Evolutionary conservation across 2,329 filamentous ascomycete genomes (phyloP).

Genomic region (Parasarocladium wereldwijsianum): DNA sequence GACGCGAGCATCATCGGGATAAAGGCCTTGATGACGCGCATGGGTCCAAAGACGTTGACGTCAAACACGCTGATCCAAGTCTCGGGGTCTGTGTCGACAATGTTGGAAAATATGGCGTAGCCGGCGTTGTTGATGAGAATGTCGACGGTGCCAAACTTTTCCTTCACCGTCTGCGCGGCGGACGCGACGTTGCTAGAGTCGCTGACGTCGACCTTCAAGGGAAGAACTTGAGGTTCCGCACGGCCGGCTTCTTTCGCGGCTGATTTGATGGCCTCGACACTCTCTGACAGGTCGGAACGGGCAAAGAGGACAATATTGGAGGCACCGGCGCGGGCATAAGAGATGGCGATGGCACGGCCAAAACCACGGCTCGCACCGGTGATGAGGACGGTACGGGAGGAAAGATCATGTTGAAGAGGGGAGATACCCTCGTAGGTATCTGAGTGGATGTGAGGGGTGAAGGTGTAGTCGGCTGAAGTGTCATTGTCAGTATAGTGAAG

Average conservation of each 20-base stretch:
- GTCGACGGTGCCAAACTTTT: constrained; percentile 5
- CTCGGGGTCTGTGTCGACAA: constrained; percentile 21
- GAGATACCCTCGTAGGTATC: constrained; percentile 40
- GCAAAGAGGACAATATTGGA: constrained; percentile 36
- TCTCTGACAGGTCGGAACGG: constrained; percentile 27
- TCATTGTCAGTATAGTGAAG: no score
- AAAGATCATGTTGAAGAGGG: constrained; percentile 20
- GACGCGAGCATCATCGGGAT: constrained; percentile 2
- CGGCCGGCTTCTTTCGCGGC: constrained; percentile 18
- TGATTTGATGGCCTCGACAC: constrained; percentile 18
- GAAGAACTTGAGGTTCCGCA: constrained; percentile 18
- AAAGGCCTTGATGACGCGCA: not conserved
- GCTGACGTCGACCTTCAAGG: constrained; percentile 20
- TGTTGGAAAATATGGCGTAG: constrained; percentile 10
- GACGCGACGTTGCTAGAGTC: constrained; percentile 7
- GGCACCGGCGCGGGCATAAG: constrained; percentile 38
- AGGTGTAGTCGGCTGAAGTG: constrained; percentile 13
- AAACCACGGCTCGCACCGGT: constrained; percentile 41
- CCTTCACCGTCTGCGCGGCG: constrained; percentile 11
- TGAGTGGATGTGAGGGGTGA: constrained; percentile 18
- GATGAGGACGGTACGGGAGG: constrained; percentile 29
- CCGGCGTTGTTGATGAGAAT: constrained; percentile 5
- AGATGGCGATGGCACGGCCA: constrained; percentile 36
- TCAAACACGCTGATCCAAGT: constrained; percentile 18
- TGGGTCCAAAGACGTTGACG: constrained; percentile 4